Conservation (phyloP, 2,329 filamentous ascomycete genomes). For the Colletotrichum sublineola region DNA sequence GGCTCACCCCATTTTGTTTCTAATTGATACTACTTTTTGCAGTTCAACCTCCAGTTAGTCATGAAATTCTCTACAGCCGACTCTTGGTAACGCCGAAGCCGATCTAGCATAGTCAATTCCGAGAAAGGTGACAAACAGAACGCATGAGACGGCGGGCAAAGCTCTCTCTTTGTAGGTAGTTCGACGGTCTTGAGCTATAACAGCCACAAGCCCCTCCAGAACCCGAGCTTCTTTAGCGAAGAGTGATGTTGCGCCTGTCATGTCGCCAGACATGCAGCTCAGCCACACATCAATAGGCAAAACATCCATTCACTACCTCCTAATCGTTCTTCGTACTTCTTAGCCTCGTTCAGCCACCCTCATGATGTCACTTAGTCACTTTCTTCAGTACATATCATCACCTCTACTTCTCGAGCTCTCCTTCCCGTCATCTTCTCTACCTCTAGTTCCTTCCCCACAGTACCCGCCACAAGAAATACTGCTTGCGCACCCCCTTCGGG, state of each 20-base stretch:
- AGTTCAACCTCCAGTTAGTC: background rate
- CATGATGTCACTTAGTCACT: slow-evolving; percentile 23
- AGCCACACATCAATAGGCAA: background rate
- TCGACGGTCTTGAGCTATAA: slow-evolving; percentile 3
- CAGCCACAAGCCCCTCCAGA: background rate
- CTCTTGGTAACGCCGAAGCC: background rate
- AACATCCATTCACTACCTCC: background rate
- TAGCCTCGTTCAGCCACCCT: background rate
- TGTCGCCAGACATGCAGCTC: background rate
- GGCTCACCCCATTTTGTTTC: slow-evolving; percentile 1
- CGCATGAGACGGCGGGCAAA: background rate
- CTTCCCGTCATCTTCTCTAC: slow-evolving; percentile 5
- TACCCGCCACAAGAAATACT: background rate
- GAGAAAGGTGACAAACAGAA: background rate
- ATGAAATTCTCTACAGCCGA: background rate
- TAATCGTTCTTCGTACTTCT: background rate
- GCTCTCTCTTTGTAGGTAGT: background rate
- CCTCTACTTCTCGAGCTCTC: slow-evolving; percentile 1
- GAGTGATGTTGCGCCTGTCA: background rate
- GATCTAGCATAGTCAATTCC: background rate
- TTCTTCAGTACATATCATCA: background rate
- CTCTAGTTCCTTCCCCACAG: background rate
- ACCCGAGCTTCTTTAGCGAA: background rate
- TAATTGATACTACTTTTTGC: background rate
- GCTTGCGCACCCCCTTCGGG: background rate